These are phyloP conservation scores for Vitis hybrid DNA, from an alignment of 177 flowering plant species.

Conservation along the genomic window DNA sequence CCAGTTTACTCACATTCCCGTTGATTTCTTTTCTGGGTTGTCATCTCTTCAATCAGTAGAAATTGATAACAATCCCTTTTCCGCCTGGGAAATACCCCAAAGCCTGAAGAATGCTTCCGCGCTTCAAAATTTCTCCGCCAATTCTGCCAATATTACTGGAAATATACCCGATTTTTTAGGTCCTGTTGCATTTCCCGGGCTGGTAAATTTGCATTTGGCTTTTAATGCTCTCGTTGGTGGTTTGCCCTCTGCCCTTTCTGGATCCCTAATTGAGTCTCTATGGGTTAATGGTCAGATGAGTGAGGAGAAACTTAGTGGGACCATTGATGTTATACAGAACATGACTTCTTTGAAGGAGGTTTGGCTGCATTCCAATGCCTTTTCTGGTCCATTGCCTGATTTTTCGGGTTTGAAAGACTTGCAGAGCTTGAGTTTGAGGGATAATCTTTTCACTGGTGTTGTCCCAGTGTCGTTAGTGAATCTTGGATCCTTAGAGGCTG, in stretches of 20 bases:
- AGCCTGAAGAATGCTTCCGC: constrained; percentile 43
- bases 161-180: constrained; percentile 48
- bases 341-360: constrained; percentile 60
- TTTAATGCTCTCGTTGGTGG: constrained; percentile 49
- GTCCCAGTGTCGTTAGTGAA: constrained; percentile 43
- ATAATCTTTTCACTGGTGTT: constrained; percentile 60
- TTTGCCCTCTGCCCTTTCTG: constrained; percentile 44
- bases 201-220: constrained; percentile 48
- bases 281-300: constrained; percentile 67
- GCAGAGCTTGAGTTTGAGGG: constrained; percentile 53
- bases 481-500: constrained; percentile 40
- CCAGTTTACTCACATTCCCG: constrained; percentile 48
- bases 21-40: constrained; percentile 52
- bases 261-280: constrained; percentile 55
- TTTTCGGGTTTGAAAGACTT: constrained; percentile 46
- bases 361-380: constrained; percentile 64
- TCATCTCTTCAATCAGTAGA: constrained; percentile 48
- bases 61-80: constrained; percentile 58
- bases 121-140: constrained; percentile 71
- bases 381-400: constrained; percentile 70
- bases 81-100: constrained; percentile 56
- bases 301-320: constrained; percentile 37
- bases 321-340: constrained; percentile 52
- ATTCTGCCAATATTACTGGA: constrained; percentile 53
- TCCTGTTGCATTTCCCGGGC: constrained; percentile 48